Conservation (phyloP, 805 yeast genomes). For the Scheffersomyces spartinae region DNA sequence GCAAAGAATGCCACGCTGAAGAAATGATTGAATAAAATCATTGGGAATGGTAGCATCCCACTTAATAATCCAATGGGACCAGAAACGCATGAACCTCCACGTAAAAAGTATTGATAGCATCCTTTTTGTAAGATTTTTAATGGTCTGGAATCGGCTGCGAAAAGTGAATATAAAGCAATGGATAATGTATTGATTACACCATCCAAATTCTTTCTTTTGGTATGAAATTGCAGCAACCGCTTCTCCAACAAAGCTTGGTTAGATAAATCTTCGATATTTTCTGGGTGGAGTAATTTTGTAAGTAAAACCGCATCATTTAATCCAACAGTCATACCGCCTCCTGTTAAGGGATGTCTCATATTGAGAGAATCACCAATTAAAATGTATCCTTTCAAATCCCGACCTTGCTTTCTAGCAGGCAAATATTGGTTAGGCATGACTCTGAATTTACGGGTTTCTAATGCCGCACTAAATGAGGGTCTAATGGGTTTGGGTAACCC, state of each 20-base stretch:
- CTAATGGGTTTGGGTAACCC: slow-evolving; percentile 50
- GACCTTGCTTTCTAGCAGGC: slow-evolving; percentile 58
- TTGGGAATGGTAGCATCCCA: slow-evolving; percentile 72
- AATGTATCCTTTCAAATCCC: slow-evolving; percentile 57
- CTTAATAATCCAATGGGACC: slow-evolving; percentile 78
- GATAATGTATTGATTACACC: slow-evolving; percentile 84
- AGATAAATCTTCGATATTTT: slow-evolving; percentile 39
- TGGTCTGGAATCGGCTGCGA: slow-evolving; percentile 71
- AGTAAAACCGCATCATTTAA: slow-evolving; percentile 71
- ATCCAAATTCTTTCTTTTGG: slow-evolving; percentile 65
- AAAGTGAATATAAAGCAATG: slow-evolving; percentile 78
- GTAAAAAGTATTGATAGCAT: slow-evolving; percentile 74
- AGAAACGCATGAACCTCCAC: slow-evolving; percentile 70
- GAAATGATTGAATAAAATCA: slow-evolving; percentile 70
- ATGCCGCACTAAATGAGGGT: slow-evolving; percentile 61
- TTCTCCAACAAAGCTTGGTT: slow-evolving; percentile 47
- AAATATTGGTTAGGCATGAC: slow-evolving; percentile 92
- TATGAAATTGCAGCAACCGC: slow-evolving; percentile 57
- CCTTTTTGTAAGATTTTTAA: slow-evolving; percentile 70
- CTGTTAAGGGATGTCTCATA: slow-evolving; percentile 97
- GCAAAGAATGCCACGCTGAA: slow-evolving; percentile 84
- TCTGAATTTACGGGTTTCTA: slow-evolving; percentile 44
- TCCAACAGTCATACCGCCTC: slow-evolving; percentile 99
- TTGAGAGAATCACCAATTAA: slow-evolving; percentile 89
- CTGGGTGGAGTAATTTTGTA: slow-evolving; percentile 48